Evolutionary conservation across 208 protist species (phyloP).

Genomic region (Trypanosoma brucei): DNA sequence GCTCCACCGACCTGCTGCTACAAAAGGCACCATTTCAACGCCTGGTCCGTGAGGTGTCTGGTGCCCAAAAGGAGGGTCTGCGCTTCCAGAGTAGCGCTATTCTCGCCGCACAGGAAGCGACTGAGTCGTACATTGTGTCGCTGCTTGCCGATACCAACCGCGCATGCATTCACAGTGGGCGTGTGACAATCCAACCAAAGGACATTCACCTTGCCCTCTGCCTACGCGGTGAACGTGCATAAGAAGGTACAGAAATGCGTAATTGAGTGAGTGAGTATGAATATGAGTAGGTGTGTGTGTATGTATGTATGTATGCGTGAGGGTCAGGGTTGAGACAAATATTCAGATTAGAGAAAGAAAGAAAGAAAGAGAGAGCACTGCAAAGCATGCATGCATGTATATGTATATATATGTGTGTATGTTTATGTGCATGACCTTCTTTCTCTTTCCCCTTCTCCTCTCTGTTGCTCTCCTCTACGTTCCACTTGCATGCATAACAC

Average conservation of each 20-base stretch:
- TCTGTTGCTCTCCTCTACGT: background rate
- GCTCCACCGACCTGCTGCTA: constrained; percentile 86
- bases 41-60: constrained; percentile 41
- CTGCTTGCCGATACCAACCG: constrained; percentile 92
- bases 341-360: too few relatives aligned
- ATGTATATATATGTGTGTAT: background rate
- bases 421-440: background rate
- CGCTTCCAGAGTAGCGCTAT: background rate
- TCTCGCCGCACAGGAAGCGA: constrained; percentile 5
- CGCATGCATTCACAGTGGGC: constrained; percentile 81
- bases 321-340: too few relatives aligned
- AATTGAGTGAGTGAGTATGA: background rate
- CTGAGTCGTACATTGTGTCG: constrained; percentile 88
- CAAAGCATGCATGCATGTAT: background rate
- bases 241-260: background rate
- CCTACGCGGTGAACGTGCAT: constrained; percentile 49
- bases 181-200: constrained; percentile 83
- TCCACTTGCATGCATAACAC: background rate
- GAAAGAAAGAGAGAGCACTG: background rate
- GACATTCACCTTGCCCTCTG: constrained; percentile 64
- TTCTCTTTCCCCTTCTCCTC: background rate
- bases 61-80: constrained; percentile 2
- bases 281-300: background rate
- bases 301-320: background rate
- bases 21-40: constrained; percentile 87